Evolutionary conservation across 805 yeast genomes (phyloP).

Genomic region (Metschnikowia lochheadii): DNA sequence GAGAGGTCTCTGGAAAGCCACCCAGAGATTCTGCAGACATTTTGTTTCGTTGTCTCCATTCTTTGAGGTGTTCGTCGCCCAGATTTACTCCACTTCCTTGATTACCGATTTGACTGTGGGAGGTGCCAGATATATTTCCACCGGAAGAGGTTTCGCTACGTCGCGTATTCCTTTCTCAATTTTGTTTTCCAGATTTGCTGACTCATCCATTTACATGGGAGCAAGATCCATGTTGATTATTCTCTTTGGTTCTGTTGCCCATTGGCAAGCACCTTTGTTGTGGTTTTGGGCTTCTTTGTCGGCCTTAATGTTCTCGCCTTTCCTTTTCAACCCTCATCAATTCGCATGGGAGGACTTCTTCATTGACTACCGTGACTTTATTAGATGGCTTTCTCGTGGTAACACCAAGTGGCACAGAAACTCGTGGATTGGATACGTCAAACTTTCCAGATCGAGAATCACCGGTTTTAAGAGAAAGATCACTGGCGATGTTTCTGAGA

Average conservation of each 20-base stretch:
- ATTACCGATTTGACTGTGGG: constrained; percentile 67
- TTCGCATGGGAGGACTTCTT: constrained; percentile 67
- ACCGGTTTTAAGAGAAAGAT: constrained; percentile 85
- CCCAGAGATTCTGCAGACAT: constrained; percentile 60
- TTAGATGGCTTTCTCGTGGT: constrained; percentile 70
- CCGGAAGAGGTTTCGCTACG: constrained; percentile 82
- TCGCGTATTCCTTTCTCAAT: constrained; percentile 61
- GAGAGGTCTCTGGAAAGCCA: constrained; percentile 68
- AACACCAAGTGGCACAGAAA: constrained; percentile 84
- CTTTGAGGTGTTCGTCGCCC: constrained; percentile 77
- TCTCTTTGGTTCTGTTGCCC: constrained; percentile 51
- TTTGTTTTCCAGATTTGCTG: constrained; percentile 64
- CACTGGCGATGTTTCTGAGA: constrained; percentile 64
- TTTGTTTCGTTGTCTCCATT: constrained; percentile 68
- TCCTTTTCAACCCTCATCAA: constrained; percentile 74
- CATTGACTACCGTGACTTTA: constrained; percentile 56
- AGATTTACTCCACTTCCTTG: constrained; percentile 68
- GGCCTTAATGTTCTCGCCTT: constrained; percentile 67
- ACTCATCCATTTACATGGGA: constrained; percentile 74
- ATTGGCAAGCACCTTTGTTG: constrained; percentile 57
- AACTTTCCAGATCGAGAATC: constrained; percentile 77
- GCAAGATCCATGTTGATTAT: constrained; percentile 70
- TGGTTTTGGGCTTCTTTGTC: constrained; percentile 73
- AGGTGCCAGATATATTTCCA: constrained; percentile 78
- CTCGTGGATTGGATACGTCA: constrained; percentile 83